Base-by-base conservation (phyloP, 495 filamentous ascomycete species). In the Collariella sp. region DNA sequence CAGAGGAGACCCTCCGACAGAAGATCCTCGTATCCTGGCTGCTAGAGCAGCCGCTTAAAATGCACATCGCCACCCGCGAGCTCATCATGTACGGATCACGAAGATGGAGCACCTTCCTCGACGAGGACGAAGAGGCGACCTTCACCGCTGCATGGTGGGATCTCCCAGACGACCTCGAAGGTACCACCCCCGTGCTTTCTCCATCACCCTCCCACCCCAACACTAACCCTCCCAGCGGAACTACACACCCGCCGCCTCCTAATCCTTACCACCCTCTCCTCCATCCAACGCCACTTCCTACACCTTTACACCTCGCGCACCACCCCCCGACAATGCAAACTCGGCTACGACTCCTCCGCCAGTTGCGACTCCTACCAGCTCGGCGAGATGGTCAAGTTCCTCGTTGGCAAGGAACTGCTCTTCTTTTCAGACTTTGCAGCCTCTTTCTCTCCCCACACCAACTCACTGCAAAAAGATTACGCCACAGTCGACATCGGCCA, bases 351-450 rank as follows among this genome's bases (percentile, higher is more conserved):
- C 53, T 83, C 83, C 34, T 85, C 81, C 36, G 71, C 76, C 15
- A 79, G 85, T 55, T 95, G 89, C 66, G 89, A 95, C 67, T 81
- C 84, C 5, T 95, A 88, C 66, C 88, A 95, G 61, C 76, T 94
- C 0, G 89, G 89, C 15, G 87, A 94, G 69, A 89, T 89, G 76
- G 69, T 87, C 55, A 85, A 86, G 36, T 95, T 94, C 66, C 83
- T 95, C 23, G 63, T 76, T 5, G 73, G 77, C 46, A 82, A 64
- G 67, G 73, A 58, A 67, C 76, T 72, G 59, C 67, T 69, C 18
- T 78, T 59, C 66, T 76, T 70, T 53, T 76, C 68, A 55, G 72
- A 76, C 59, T 74, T 73, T 46, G 12, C n/a, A n/a, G n/a, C 48
- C 9, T 20, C 49, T 22, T 22, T 16, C 15, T 66, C 66, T 0